Conservation (phyloP, 2,329 filamentous ascomycete genomes). For the Aureobasidium mangrovei region DNA sequence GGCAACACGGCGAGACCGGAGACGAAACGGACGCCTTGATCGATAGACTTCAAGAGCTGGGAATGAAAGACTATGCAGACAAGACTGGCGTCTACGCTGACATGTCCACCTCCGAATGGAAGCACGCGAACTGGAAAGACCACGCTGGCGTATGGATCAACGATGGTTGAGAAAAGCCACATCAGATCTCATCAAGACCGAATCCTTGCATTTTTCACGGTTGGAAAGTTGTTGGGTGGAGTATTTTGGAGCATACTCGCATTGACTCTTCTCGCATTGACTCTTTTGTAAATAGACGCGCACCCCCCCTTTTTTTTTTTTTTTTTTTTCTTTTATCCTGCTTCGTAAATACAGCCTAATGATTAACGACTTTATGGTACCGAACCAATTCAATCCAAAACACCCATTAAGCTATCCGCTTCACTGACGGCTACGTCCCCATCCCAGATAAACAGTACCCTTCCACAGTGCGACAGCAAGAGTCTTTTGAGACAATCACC, state of each 20-base stretch:
- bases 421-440: too few species aligned
- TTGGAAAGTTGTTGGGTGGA: background rate
- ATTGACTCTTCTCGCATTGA: background rate
- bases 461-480: too few species aligned
- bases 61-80: constrained; percentile 30
- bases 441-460: too few species aligned
- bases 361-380: constrained; percentile 1
- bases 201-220: background rate
- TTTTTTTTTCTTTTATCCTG: background rate
- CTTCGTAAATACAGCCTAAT: background rate
- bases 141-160: constrained; percentile 19
- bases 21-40: constrained; percentile 32
- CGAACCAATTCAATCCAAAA: background rate
- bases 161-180: constrained; percentile 1
- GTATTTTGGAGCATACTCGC: constrained; percentile 4
- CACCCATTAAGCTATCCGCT: too few species aligned
- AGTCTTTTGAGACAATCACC: too few species aligned
- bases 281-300: background rate
- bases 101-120: constrained; percentile 15
- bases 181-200: background rate
- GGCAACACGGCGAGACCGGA: constrained; percentile 27
- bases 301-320: background rate
- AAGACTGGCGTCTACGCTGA: constrained; percentile 18
- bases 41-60: constrained; percentile 29
- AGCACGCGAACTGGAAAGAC: constrained; percentile 16